Conservation (phyloP, 2,329 filamentous ascomycete species). For the Aspergillus uvarum region DNA sequence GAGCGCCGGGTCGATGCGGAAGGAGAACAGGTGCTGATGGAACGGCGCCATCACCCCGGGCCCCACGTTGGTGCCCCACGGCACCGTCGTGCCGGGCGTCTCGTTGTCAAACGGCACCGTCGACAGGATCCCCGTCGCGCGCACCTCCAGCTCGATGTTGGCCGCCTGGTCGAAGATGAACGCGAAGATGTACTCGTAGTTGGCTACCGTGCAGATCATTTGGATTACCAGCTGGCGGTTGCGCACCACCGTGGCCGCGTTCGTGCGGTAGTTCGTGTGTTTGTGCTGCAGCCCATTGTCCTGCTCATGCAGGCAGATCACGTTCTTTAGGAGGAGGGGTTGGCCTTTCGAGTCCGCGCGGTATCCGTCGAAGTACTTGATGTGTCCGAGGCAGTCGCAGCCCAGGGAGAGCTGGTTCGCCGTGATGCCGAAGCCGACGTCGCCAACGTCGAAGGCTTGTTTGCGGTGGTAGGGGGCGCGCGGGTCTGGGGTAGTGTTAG, state of each 20-base stretch:
- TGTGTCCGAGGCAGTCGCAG: slow-evolving; percentile 69
- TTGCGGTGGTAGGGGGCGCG: slow-evolving; percentile 69
- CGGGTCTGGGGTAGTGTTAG: slow-evolving; percentile 50
- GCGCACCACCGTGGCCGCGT: slow-evolving; percentile 62
- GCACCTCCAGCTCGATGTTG: slow-evolving; percentile 66
- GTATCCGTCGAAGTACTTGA: slow-evolving; percentile 64
- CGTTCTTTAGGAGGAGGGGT: slow-evolving; percentile 60
- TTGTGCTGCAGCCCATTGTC: slow-evolving; percentile 70
- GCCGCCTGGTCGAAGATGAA: slow-evolving; percentile 72
- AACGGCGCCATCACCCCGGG: slow-evolving; percentile 67
- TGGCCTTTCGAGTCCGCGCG: slow-evolving; percentile 61
- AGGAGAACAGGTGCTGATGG: slow-evolving; percentile 76
- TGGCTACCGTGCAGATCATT: slow-evolving; percentile 69
- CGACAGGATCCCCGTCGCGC: slow-evolving; percentile 67
- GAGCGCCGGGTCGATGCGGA: slow-evolving; percentile 62
- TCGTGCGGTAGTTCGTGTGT: slow-evolving; percentile 70
- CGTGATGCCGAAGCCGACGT: slow-evolving; percentile 65
- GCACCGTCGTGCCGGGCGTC: slow-evolving; percentile 59
- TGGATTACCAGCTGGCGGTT: slow-evolving; percentile 67
- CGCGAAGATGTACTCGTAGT: slow-evolving; percentile 73
- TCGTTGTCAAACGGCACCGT: slow-evolving; percentile 64
- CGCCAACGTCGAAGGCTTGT: slow-evolving; percentile 68
- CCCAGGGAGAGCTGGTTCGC: slow-evolving; percentile 69
- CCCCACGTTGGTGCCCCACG: slow-evolving; percentile 68
- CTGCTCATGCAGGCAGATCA: slow-evolving; percentile 70